phyloP scores from a whole-genome alignment of 495 filamentous ascomycete species.

The Aspergillus homomorphus region DNA sequence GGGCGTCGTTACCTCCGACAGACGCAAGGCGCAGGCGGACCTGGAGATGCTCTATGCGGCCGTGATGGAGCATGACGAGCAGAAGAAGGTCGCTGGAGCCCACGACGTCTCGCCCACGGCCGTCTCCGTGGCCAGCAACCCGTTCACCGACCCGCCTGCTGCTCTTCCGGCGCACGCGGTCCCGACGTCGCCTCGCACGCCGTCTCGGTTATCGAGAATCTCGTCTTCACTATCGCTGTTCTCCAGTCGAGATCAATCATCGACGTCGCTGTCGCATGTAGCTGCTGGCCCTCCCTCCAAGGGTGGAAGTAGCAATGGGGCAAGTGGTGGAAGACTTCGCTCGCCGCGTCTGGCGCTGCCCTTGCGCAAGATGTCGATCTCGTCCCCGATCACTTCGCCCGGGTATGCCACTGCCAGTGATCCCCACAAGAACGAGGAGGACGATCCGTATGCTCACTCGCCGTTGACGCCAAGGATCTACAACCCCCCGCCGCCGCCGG shows the following conservation, averaged over 20 bases:
- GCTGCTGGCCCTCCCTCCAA: neutral
- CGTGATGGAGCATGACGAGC: conserved; percentile 84
- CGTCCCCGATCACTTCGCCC: neutral
- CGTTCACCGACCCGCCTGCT: neutral
- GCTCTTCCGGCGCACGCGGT: too few relatives aligned
- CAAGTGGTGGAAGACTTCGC: neutral
- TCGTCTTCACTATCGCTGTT: neutral
- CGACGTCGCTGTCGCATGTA: too few relatives aligned
- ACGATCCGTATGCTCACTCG: neutral
- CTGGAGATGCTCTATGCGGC: conserved; percentile 88
- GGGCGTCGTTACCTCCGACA: conserved; percentile 68
- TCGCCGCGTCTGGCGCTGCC: neutral
- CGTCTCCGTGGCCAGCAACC: neutral
- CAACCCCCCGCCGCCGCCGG: neutral
- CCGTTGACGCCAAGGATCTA: neutral
- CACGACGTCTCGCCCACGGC: neutral
- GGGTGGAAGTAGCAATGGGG: too few relatives aligned
- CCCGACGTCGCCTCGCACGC: too few relatives aligned
- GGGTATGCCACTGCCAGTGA: too few relatives aligned
- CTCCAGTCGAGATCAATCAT: too few relatives aligned
- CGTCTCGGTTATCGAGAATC: neutral
- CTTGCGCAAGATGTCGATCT: neutral
- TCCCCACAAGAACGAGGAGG: neutral
- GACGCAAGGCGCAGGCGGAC: conserved; percentile 67
- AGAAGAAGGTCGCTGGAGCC: conserved; percentile 46